These are phyloP conservation scores for Penicillium turbatum DNA, from an alignment of 495 filamentous ascomycete genomes.

Conservation along the genomic window DNA sequence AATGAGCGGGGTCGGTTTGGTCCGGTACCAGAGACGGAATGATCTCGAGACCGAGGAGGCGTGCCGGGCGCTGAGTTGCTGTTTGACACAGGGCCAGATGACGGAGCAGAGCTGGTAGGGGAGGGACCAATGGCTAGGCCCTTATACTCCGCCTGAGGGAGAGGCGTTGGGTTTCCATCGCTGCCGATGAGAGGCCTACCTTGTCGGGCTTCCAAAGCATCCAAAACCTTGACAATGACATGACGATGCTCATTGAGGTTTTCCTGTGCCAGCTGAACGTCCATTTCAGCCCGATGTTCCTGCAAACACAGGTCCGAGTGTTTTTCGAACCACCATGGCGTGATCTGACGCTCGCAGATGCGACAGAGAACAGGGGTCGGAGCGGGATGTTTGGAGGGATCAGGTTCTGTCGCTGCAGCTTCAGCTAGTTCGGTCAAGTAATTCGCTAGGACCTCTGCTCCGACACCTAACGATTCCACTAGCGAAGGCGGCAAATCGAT, in stretches of 20 bases:
- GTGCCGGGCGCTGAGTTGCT: slow-evolving; percentile 68
- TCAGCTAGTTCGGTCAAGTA: slow-evolving; percentile 89
- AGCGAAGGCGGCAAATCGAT: slow-evolving; percentile 90
- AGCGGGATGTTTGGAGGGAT: slow-evolving; percentile 76
- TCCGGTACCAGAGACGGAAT: slow-evolving; percentile 65
- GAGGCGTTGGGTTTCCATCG: slow-evolving; percentile 46
- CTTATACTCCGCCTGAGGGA: slow-evolving; percentile 80
- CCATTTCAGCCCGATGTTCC: slow-evolving; percentile 95
- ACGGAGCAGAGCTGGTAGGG: slow-evolving; percentile 43
- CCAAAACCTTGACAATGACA: slow-evolving; percentile 91
- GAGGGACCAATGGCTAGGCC: slow-evolving; percentile 79
- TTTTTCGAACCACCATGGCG: slow-evolving; percentile 99
- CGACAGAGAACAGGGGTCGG: slow-evolving; percentile 89
- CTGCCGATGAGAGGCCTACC: slow-evolving; percentile 58
- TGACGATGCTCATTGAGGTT: slow-evolving; percentile 89
- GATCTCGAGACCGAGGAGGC: slow-evolving; percentile 71
- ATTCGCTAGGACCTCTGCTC: slow-evolving; percentile 89
- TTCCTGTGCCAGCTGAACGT: slow-evolving; percentile 93
- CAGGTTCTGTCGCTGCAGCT: slow-evolving; percentile 79
- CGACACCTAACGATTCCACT: slow-evolving; percentile 89
- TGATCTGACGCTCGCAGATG: slow-evolving; percentile 95
- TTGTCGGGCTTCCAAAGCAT: slow-evolving; percentile 80
- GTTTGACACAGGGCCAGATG: slow-evolving; percentile 57
- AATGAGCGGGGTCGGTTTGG: slow-evolving; percentile 77
- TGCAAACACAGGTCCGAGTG: slow-evolving; percentile 94